Evolutionary conservation across 805 yeast genomes (phyloP), one percentile per base, ranked within the genome.

Genomic region (Ogataea siamensis): DNA sequence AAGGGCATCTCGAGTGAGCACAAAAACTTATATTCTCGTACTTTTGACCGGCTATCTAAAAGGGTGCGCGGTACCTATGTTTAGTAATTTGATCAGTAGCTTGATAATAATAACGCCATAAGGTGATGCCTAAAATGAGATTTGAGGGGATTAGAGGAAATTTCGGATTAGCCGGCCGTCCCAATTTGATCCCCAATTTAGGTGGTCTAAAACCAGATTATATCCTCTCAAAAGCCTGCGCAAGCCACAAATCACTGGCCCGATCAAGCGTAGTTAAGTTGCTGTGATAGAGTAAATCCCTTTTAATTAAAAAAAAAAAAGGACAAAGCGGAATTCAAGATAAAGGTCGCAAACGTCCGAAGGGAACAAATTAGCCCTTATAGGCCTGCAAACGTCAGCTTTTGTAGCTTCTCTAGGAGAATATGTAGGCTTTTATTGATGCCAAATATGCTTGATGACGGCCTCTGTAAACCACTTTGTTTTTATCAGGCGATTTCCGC

Each of bases 1-100:
- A 49, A 50, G 3, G 55, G 55, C 55, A 49, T 47, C 8, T 9
- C 5, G 22, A 13, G 18, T 14, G 12, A 15, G 29, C n/a, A n/a
- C n/a, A n/a, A n/a, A n/a, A n/a, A n/a, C n/a, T n/a, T n/a, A n/a
- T n/a, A n/a, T n/a, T n/a, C n/a, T n/a, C n/a, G n/a, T n/a, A n/a
- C n/a, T n/a, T n/a, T n/a, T n/a, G n/a, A n/a, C n/a, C n/a, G n/a
- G n/a, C n/a, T n/a, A n/a, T n/a, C n/a, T n/a, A n/a, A n/a, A n/a
- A n/a, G n/a, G n/a, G n/a, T n/a, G n/a, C n/a, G n/a, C n/a, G n/a
- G n/a, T n/a, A n/a, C n/a, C n/a, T n/a, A n/a, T 13, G 13, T 32
- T 24, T 20, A 13, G 19, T 19, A n/a, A n/a, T n/a, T n/a, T n/a
- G n/a, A n/a, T n/a, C n/a, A n/a, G n/a, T n/a, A n/a, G n/a, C n/a